Conservation (phyloP, 305 asterid genomes). For the Plantago coronopus region DNA sequence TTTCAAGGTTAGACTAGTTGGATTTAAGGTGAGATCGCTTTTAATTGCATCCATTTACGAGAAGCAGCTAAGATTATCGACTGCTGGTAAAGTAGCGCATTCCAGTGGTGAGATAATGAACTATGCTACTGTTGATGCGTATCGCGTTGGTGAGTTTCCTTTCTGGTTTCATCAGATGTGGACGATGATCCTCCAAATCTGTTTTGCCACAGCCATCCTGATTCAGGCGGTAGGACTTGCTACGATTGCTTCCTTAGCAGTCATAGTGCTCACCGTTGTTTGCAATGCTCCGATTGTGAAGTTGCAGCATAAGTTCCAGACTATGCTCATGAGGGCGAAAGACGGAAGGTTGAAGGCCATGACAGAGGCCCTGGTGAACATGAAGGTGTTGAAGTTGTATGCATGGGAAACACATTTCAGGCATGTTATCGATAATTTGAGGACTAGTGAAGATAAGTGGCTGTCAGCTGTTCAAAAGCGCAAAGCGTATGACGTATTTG, state of each 20-base stretch:
- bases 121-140: constrained; percentile 83
- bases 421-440: constrained; percentile 46
- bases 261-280: constrained; percentile 70
- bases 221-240: constrained; percentile 75
- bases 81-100: constrained; percentile 60
- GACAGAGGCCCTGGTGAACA: constrained; percentile 75
- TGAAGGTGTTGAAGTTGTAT: constrained; percentile 84
- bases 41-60: constrained; percentile 72
- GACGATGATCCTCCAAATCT: constrained; percentile 77
- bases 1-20: constrained; percentile 62
- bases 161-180: constrained; percentile 89
- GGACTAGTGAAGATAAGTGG: constrained; percentile 72
- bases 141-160: constrained; percentile 85
- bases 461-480: constrained; percentile 69
- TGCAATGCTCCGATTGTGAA: constrained; percentile 84
- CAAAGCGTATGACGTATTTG: constrained; percentile 66
- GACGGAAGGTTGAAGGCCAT: constrained; percentile 71
- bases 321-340: constrained; percentile 78
- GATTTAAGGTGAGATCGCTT: constrained; percentile 67
- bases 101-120: constrained; percentile 90
- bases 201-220: constrained; percentile 66
- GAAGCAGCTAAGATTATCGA: constrained; percentile 73
- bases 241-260: constrained; percentile 66
- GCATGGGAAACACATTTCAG: constrained; percentile 91
- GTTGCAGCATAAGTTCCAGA: constrained; percentile 75